Conservation (phyloP, 169 alveolate genomes). For the Plasmodium adleri region DNA sequence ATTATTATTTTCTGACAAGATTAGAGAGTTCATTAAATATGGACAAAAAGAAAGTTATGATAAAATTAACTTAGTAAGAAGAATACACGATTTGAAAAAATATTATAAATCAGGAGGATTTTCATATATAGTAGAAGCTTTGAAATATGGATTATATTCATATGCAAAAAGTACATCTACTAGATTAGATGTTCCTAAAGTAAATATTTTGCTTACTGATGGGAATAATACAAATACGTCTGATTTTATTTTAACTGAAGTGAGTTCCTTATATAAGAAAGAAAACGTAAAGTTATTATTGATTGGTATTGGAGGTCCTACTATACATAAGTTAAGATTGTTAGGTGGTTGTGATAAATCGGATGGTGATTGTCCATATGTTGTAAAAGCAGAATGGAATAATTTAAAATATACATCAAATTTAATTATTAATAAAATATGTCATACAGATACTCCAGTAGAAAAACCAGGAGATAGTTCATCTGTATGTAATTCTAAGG, state of each 20-base stretch:
- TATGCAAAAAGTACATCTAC: constrained; percentile 25
- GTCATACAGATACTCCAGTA: constrained; percentile 44
- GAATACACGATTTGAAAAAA: constrained; percentile 7
- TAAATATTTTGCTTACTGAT: constrained; percentile 57
- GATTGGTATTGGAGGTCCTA: constrained; percentile 52
- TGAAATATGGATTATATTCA: constrained; percentile 22
- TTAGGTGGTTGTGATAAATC: constrained; percentile 67
- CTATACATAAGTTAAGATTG: constrained; percentile 38
- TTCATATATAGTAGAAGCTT: constrained; percentile 55
- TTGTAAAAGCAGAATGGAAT: constrained; percentile 50
- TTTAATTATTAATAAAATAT: constrained; percentile 51
- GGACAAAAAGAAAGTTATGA: constrained; percentile 59
- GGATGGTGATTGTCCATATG: constrained; percentile 57
- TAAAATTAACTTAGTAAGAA: constrained; percentile 12
- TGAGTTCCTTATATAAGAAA: constrained; percentile 41
- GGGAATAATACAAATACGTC: constrained; percentile 51
- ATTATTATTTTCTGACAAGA: constrained; percentile 35
- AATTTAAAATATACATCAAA: constrained; percentile 40
- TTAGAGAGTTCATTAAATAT: constrained; percentile 59
- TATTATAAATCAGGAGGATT: constrained; percentile 46
- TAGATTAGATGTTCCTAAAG: constrained; percentile 57
- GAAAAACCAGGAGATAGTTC: background rate
- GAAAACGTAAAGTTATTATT: constrained; percentile 57
- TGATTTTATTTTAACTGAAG: constrained; percentile 22
- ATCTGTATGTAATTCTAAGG: background rate